Evolutionary conservation across 768 basidiomycete genomes (phyloP), one percentile per base, ranked within the genome.

Genomic region (Termitomyces eurrhizus): DNA sequence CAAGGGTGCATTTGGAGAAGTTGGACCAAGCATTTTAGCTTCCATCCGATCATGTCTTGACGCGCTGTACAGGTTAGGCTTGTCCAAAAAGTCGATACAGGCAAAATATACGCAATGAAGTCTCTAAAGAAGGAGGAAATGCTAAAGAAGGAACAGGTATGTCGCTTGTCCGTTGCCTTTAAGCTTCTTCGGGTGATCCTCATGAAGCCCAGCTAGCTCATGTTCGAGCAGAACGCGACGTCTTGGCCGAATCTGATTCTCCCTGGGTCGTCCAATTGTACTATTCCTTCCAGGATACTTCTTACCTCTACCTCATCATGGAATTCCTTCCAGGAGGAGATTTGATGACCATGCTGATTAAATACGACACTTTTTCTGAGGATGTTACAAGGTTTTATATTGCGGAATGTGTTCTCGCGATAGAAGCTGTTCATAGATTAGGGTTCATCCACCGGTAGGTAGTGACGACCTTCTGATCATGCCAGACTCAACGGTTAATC

Each of bases 91-190:
- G 84, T 82, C 16, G 97, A 99, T 70, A 98, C 95, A 7, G 94
- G 95, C 39, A 97, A 94, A 77, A 97, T 98, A 58, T 99, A 98
- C 73, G 97, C 97, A 18, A 97, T 99, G 96, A 98, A 98, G 77
- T 92, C 93, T 26, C 76, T 98, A 70, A 88, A 90, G 75, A 99
- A 99, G 78, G 90, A 90, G 52, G 97, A 98, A 73, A 99, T 98
- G 97, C 84, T 99, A 74, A 96, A 98, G 76, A 97, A 97, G 73
- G 97, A 99, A 70, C 96, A 99, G 81, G 95, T 91, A 61, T 51
- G 64, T 16, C 57, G 37, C 24, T 26, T 26, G 36, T 50, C 58
- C 35, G 64, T 48, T 52, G 32, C 56, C 41, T 49, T 44, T 3
- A 21, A n/a, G n/a, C 55, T 48, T 36, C 21, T 29, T 45, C 7